Conservation (phyloP, 1,139 yeast species). For the Pichia inconspicua region DNA sequence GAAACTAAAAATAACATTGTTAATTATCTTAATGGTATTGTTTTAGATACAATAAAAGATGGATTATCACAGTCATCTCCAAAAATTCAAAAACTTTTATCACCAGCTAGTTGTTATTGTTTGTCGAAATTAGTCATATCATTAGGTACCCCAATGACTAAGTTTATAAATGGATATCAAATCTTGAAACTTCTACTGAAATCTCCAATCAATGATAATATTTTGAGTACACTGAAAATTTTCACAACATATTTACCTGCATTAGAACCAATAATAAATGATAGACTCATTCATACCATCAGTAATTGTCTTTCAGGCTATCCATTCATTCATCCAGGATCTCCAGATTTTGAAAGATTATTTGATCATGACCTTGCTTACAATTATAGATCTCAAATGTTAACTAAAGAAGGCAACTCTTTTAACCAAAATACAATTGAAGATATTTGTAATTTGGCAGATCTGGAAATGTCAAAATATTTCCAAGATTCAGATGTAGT, state of each 20-base stretch:
- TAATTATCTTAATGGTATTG: constrained; percentile 73
- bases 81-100: constrained; percentile 63
- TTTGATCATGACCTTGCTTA: constrained; percentile 64
- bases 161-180: constrained; percentile 70
- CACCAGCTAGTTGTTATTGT: constrained; percentile 84
- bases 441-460: constrained; percentile 19
- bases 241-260: constrained; percentile 75
- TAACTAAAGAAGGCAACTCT: constrained; percentile 54
- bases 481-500: constrained; percentile 34
- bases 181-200: constrained; percentile 72
- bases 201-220: constrained; percentile 73
- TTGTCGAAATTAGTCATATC: constrained; percentile 81
- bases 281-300: constrained; percentile 62
- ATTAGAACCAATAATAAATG: constrained; percentile 63
- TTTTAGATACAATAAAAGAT: constrained; percentile 75
- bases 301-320: constrained; percentile 78
- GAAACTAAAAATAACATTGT: constrained; percentile 85
- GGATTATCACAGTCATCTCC: constrained; percentile 57
- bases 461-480: constrained; percentile 25
- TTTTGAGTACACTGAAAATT: constrained; percentile 66
- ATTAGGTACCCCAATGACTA: constrained; percentile 91
- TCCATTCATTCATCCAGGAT: constrained; percentile 78
- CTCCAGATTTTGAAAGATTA: constrained; percentile 62
- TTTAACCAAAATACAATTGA: constrained; percentile 13
- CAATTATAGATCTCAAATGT: constrained; percentile 68